phyloP scores from a whole-genome alignment of 768 basidiomycete species.

The Scleroderma citrinum region DNA sequence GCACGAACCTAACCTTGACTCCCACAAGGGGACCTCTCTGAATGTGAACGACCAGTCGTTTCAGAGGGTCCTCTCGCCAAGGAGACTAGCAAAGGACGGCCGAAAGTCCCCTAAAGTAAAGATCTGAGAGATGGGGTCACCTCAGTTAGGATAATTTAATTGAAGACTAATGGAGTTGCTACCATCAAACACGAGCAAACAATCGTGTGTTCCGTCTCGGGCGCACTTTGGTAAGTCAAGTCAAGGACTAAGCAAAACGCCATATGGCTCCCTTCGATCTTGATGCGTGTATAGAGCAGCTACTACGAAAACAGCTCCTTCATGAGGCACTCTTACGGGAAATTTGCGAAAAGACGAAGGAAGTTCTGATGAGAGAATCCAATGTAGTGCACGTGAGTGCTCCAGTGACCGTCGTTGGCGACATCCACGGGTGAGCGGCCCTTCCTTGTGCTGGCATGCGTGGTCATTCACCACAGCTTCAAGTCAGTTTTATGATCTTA shows the following conservation, averaged over 20 bases:
- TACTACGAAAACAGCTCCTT: slow-evolving; percentile 86
- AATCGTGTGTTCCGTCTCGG: background rate
- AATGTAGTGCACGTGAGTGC: slow-evolving; percentile 97
- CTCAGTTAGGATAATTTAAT: background rate
- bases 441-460: slow-evolving; percentile 4
- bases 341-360: slow-evolving; percentile 99
- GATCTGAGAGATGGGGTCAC: too few species aligned
- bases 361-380: slow-evolving; percentile 97
- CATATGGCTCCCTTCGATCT: slow-evolving; percentile 73
- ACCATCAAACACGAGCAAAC: background rate
- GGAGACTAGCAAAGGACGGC: background rate
- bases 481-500: slow-evolving; percentile 99
- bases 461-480: slow-evolving; percentile 31
- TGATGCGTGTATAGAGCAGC: slow-evolving; percentile 90
- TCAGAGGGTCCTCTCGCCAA: background rate
- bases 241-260: background rate
- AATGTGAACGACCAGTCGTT: background rate
- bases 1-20: slow-evolving; percentile 29
- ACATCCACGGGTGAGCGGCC: slow-evolving; percentile 90
- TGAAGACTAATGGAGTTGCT: background rate
- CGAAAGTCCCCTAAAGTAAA: too few species aligned
- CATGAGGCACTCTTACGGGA: slow-evolving; percentile 93
- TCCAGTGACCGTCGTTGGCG: slow-evolving; percentile 97
- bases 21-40: slow-evolving; percentile 8
- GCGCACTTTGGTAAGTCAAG: background rate